Conservation (phyloP, 2,329 filamentous ascomycete genomes). For the Anthostomella pinea region DNA sequence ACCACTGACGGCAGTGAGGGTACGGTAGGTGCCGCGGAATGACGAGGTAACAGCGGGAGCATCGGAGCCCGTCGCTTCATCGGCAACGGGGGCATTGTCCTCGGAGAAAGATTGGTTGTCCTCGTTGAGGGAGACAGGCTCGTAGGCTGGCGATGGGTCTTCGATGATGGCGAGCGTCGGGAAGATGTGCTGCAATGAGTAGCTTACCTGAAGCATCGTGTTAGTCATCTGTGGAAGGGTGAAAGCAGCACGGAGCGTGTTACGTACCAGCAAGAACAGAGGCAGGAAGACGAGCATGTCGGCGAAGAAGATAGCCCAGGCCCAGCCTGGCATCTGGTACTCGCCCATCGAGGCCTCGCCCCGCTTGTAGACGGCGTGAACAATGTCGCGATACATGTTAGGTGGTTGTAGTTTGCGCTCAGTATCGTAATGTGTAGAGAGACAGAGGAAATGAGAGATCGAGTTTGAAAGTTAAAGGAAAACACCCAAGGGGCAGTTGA, state of each 20-base stretch:
- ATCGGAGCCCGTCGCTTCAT: slow-evolving; percentile 35
- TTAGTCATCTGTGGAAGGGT: slow-evolving; percentile 12
- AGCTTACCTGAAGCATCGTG: slow-evolving; percentile 39
- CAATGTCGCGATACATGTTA: slow-evolving; percentile 35
- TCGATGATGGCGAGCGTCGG: slow-evolving; percentile 57
- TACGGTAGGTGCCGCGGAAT: slow-evolving; percentile 48
- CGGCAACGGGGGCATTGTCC: slow-evolving; percentile 33
- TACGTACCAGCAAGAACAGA: slow-evolving; percentile 40
- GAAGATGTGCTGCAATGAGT: slow-evolving; percentile 50
- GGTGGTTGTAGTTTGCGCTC: not conserved
- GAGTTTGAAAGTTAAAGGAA: slow-evolving; percentile 6
- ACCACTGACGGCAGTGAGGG: slow-evolving; percentile 62
- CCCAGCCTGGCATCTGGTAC: slow-evolving; percentile 39
- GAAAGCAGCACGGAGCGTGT: not conserved
- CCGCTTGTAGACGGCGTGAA: slow-evolving; percentile 35
- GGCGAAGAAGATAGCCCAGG: slow-evolving; percentile 36
- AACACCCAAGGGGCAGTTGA: too few species aligned
- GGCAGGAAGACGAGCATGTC: slow-evolving; percentile 46
- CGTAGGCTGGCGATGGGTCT: slow-evolving; percentile 55
- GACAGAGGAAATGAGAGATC: not conserved
- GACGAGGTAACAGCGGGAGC: slow-evolving; percentile 47
- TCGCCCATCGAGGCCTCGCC: slow-evolving; percentile 29
- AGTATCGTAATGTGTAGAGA: slow-evolving; percentile 4
- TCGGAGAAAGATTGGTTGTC: slow-evolving; percentile 34
- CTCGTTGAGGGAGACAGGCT: slow-evolving; percentile 46